Conservation (phyloP, 73 alveolate genomes). For the Tetrahymena malaccensis region DNA sequence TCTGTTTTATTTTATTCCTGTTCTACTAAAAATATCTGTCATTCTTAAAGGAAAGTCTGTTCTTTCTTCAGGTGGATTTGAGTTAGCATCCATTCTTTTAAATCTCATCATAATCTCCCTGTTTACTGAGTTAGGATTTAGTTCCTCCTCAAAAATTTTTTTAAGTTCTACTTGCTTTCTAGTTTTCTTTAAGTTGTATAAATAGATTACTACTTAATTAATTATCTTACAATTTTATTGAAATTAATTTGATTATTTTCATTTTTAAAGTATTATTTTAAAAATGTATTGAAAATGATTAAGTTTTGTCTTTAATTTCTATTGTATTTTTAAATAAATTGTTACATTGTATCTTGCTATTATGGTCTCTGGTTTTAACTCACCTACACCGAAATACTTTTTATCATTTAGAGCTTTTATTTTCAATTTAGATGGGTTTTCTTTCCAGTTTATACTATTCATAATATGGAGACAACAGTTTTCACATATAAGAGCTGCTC, state of each 20-base stretch:
- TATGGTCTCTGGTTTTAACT: neutral
- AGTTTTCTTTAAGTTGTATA: neutral
- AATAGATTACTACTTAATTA: no score
- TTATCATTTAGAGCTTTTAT: neutral
- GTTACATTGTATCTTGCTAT: neutral
- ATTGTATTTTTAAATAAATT: no score
- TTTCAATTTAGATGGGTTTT: neutral
- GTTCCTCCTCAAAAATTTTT: neutral
- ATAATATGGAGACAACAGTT: neutral
- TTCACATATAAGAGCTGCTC: neutral
- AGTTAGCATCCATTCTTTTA: neutral
- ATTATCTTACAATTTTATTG: no score
- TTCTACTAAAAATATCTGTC: neutral
- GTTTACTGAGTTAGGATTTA: neutral
- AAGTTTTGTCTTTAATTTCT: no score
- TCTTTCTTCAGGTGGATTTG: neutral
- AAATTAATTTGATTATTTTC: no score
- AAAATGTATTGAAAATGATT: no score
- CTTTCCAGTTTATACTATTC: neutral
- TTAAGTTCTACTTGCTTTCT: neutral
- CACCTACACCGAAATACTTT: neutral
- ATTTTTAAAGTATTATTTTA: no score
- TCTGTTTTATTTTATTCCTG: neutral
- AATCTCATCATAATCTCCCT: neutral
- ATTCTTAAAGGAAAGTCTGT: neutral